A percentile compares a stretch with the other conserved stretches of the same genome.
phyloP scores from a whole-genome alignment of 306 rosid species.

The Cicer pinnatifidum region DNA sequence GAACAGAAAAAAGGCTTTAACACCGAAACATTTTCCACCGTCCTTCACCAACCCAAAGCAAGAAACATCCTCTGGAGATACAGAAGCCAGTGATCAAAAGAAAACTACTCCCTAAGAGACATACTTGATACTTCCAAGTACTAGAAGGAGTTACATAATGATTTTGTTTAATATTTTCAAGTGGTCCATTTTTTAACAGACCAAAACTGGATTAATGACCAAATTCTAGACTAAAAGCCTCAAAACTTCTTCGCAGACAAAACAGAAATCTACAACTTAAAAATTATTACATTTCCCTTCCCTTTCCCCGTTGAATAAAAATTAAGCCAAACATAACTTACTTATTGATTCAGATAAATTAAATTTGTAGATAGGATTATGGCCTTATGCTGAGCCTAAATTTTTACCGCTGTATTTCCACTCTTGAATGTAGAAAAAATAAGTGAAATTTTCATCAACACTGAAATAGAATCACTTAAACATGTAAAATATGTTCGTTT shows the following conservation, averaged over 20 bases:
- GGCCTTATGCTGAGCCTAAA: slow-evolving; percentile 26
- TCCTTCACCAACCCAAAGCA: slow-evolving; percentile 10
- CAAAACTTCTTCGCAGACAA: slow-evolving; percentile 15
- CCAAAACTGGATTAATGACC: neutral
- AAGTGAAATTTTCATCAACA: slow-evolving; percentile 30
- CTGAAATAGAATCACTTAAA: slow-evolving; percentile 5
- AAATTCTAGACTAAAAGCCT: slow-evolving; percentile 11
- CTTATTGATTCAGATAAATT: slow-evolving; percentile 27
- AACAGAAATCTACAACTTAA: neutral
- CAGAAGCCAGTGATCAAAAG: slow-evolving; percentile 27
- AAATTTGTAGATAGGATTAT: slow-evolving; percentile 23
- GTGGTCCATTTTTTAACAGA: slow-evolving; percentile 2
- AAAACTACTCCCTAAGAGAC: slow-evolving; percentile 31
- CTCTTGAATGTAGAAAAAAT: slow-evolving; percentile 17
- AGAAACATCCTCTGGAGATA: slow-evolving; percentile 9
- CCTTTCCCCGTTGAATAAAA: slow-evolving; percentile 16
- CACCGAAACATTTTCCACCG: neutral
- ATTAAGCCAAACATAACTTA: slow-evolving; percentile 21
- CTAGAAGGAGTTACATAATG: slow-evolving; percentile 21
- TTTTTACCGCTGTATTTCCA: slow-evolving; percentile 24
- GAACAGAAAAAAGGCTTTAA: slow-evolving; percentile 10
- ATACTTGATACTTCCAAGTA: slow-evolving; percentile 23
- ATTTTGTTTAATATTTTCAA: slow-evolving; percentile 8
- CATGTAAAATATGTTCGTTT: slow-evolving; percentile 24
- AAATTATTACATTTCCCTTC: slow-evolving; percentile 9